A percentile compares a stretch with the other conserved stretches of the same genome.
Conservation (phyloP, 2,329 filamentous ascomycete genomes). For the Kalaharituber pfeilii region DNA sequence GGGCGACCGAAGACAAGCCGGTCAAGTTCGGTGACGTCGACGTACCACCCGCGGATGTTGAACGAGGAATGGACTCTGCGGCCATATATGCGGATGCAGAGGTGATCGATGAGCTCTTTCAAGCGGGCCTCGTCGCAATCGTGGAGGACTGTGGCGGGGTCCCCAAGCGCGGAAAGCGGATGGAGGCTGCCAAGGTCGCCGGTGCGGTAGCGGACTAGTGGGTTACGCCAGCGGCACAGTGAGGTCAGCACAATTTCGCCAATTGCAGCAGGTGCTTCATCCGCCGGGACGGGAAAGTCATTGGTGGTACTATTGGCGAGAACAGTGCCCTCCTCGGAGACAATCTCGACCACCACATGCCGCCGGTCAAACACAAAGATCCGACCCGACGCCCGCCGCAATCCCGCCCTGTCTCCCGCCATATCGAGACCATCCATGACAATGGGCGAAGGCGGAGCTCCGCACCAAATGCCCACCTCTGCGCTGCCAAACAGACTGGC, state of each 20-base stretch:
- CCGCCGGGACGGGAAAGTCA: too few species aligned
- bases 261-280: too few species aligned
- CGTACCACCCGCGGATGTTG: conserved; percentile 28
- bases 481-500: too few species aligned
- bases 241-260: conserved; percentile 31
- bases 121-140: too few species aligned
- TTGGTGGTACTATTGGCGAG: too few species aligned
- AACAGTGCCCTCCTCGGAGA: neutral
- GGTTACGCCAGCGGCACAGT: conserved; percentile 30
- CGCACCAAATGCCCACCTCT: conserved; percentile 24
- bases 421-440: conserved; percentile 29
- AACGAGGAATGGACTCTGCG: conserved; percentile 32
- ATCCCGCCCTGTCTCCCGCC: conserved; percentile 28
- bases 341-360: conserved; percentile 27
- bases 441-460: conserved; percentile 28
- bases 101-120: too few species aligned
- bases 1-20: conserved; percentile 17
- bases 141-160: too few species aligned
- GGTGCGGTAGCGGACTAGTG: conserved; percentile 31
- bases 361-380: conserved; percentile 28
- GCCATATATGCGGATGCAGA: too few species aligned
- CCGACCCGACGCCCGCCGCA: conserved; percentile 25
- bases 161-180: conserved; percentile 15
- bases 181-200: conserved; percentile 31
- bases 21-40: conserved; percentile 27